phyloP scores from a whole-genome alignment of 192 early-diverging fungal genomes.

The Entomortierella parvispora region DNA sequence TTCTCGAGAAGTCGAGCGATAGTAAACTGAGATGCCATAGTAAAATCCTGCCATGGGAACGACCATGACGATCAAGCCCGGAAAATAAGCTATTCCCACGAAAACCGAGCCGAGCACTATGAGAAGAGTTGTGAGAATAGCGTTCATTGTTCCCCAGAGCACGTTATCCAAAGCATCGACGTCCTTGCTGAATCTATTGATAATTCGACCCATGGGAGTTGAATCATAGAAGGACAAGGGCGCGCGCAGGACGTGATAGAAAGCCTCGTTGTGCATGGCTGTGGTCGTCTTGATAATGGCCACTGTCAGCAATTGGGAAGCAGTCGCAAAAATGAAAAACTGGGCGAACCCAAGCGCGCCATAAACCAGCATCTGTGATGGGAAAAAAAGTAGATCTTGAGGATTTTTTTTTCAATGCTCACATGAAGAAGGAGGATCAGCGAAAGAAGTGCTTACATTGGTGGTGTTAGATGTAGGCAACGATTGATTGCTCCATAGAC shows the following conservation, averaged over 20 bases:
- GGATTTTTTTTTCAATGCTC: too few species aligned
- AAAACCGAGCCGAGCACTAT: constrained; percentile 54
- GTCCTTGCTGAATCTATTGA: constrained; percentile 79
- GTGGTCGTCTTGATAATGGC: constrained; percentile 64
- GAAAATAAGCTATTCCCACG: constrained; percentile 58
- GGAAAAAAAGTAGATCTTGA: neutral
- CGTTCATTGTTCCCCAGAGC: constrained; percentile 41
- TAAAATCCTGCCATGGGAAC: constrained; percentile 77
- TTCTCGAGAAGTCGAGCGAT: constrained; percentile 80
- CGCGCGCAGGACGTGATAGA: constrained; percentile 63
- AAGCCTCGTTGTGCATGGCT: constrained; percentile 66
- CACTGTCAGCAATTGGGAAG: constrained; percentile 6
- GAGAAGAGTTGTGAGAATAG: constrained; percentile 32
- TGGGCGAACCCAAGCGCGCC: constrained; percentile 7
- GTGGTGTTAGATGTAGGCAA: constrained; percentile 5
- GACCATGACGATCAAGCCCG: constrained; percentile 72
- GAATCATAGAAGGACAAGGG: constrained; percentile 88
- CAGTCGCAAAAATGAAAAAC: neutral
- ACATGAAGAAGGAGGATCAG: neutral
- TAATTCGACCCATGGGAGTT: constrained; percentile 82
- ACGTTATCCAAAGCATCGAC: constrained; percentile 73
- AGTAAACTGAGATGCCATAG: constrained; percentile 72
- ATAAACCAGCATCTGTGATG: constrained; percentile 7
- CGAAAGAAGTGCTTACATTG: constrained; percentile 3
- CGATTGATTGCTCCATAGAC: constrained; percentile 10